phyloP scores from a whole-genome alignment of 495 filamentous ascomycete species.

The Sphaerosporella brunnea region DNA sequence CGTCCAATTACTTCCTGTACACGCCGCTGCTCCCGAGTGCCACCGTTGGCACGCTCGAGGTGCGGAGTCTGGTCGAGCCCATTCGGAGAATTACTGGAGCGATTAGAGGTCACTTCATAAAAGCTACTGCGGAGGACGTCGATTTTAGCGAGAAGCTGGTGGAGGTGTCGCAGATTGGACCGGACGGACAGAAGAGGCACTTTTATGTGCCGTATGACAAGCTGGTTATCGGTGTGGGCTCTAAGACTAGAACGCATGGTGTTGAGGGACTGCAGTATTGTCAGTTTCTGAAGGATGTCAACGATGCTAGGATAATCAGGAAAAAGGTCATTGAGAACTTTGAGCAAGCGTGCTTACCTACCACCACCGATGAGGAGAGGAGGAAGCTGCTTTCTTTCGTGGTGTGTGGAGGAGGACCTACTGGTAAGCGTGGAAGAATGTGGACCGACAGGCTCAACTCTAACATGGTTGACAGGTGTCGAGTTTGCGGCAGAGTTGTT shows the following conservation, averaged over 20 bases:
- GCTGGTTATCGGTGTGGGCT: constrained; percentile 83
- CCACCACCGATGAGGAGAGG: constrained; percentile 77
- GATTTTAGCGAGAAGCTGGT: constrained; percentile 83
- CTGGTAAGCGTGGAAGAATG: too few relatives aligned
- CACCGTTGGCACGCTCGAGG: constrained; percentile 85
- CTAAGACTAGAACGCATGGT: constrained; percentile 82
- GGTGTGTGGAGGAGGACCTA: constrained; percentile 84
- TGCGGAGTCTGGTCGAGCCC: constrained; percentile 81
- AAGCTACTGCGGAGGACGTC: constrained; percentile 67
- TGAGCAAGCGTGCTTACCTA: constrained; percentile 82
- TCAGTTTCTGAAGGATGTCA: constrained; percentile 83
- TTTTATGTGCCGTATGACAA: constrained; percentile 99
- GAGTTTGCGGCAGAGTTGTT: constrained; percentile 84
- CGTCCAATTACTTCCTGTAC: constrained; percentile 92
- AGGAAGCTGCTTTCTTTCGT: constrained; percentile 82
- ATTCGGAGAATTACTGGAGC: constrained; percentile 64
- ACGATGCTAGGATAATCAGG: constrained; percentile 74
- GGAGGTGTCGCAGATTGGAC: constrained; percentile 58
- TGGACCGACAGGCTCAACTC: too few relatives aligned
- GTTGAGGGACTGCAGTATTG: constrained; percentile 91
- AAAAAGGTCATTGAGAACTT: constrained; percentile 84
- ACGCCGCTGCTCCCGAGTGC: constrained; percentile 95
- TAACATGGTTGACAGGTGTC: too few relatives aligned
- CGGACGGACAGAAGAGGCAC: constrained; percentile 47
- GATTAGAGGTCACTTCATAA: constrained; percentile 75